phyloP scores from a whole-genome alignment of 2,329 filamentous ascomycete species.

The Colletotrichum brevisporum region DNA sequence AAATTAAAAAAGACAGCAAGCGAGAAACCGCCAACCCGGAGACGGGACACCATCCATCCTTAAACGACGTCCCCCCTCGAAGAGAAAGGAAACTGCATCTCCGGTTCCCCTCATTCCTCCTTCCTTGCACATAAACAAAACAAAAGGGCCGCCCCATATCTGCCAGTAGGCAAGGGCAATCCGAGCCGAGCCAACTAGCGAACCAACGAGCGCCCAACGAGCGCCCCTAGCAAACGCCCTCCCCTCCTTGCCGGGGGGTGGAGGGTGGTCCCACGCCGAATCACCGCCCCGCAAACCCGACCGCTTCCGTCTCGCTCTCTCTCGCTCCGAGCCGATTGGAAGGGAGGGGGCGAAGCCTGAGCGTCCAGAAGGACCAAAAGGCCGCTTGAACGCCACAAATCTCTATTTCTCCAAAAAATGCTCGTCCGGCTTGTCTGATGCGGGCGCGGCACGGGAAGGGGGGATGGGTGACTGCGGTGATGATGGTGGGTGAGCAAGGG shows the following conservation, averaged over 20 bases:
- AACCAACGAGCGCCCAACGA: background rate
- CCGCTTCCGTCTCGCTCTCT: background rate
- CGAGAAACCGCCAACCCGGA: background rate
- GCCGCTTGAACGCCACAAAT: background rate
- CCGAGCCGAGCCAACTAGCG: slow-evolving; percentile 4
- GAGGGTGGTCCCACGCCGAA: background rate
- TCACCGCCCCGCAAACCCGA: slow-evolving; percentile 3
- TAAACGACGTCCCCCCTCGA: background rate
- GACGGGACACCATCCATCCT: background rate
- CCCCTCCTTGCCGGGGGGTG: too few relatives aligned
- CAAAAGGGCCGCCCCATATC: background rate
- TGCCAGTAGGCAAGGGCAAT: background rate
- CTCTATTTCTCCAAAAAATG: background rate
- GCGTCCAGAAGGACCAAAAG: too few relatives aligned
- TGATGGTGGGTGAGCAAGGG: background rate
- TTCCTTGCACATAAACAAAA: background rate
- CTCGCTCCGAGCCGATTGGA: background rate
- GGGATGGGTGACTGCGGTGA: too few relatives aligned
- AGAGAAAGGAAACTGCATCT: background rate
- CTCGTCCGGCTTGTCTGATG: background rate
- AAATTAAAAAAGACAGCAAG: background rate
- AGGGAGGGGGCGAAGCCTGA: too few relatives aligned
- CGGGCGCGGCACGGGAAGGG: background rate
- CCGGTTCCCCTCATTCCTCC: background rate
- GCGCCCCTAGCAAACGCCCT: background rate